phyloP scores from a whole-genome alignment of 306 rosid genomes.

The Arachis hypogaea region DNA sequence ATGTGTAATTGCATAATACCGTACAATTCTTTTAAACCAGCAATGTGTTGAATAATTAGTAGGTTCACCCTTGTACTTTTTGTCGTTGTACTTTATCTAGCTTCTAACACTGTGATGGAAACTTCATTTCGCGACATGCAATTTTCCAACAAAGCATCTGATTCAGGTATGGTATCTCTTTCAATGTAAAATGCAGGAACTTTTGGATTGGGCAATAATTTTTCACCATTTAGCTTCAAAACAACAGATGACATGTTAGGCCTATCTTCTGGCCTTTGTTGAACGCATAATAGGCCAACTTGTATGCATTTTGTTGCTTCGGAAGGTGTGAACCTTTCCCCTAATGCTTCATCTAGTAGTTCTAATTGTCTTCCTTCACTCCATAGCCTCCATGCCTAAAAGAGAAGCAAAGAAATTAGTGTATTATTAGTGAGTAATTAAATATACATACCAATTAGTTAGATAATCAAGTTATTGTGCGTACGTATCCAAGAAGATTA shows the following conservation, averaged over 20 bases:
- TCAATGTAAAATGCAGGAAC: conserved; percentile 20
- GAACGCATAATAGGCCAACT: conserved; percentile 28
- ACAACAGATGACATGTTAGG: conserved; percentile 30
- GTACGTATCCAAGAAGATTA: conserved; percentile 38
- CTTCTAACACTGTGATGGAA: conserved; percentile 11
- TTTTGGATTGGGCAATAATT: conserved; percentile 15
- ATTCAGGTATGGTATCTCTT: background rate
- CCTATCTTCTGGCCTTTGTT: conserved; percentile 25
- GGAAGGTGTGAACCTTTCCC: background rate
- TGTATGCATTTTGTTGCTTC: conserved; percentile 29
- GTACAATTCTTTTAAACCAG: too few relatives aligned
- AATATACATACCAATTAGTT: background rate
- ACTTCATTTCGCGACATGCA: conserved; percentile 2
- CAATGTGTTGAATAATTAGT: too few relatives aligned
- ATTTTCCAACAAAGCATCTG: background rate
- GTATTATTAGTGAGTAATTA: background rate
- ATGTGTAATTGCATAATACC: too few relatives aligned
- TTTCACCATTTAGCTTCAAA: conserved; percentile 24
- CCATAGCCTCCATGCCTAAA: conserved; percentile 36
- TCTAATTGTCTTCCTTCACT: background rate
- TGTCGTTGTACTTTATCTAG: conserved; percentile 8
- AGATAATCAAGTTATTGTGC: background rate
- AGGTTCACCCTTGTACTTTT: background rate
- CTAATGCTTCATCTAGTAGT: background rate
- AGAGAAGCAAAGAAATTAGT: background rate